A percentile compares a stretch with the other conserved stretches of the same genome.
Evolutionary conservation across 306 rosid genomes (phyloP).

Genomic region (Rosa chinensis): DNA sequence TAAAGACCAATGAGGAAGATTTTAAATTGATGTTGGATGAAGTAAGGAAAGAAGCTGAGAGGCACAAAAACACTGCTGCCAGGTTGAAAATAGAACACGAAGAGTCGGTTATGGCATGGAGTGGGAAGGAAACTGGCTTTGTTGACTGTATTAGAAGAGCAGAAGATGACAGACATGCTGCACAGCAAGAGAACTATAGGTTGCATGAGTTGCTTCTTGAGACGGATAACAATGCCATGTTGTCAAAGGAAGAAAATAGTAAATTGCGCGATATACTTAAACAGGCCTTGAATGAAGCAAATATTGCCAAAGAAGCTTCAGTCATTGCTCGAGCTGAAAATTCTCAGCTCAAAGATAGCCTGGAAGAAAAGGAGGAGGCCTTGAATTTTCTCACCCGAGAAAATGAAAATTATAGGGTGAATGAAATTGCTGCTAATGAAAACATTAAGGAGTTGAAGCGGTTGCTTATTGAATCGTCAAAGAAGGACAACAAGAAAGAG

Average conservation of each 20-base stretch:
- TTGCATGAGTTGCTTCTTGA: constrained; percentile 35
- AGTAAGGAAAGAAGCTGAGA: constrained; percentile 61
- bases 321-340: constrained; percentile 72
- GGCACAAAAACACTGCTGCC: constrained; percentile 53
- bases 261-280: constrained; percentile 82
- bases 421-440: constrained; percentile 64
- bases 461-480: constrained; percentile 50
- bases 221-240: constrained; percentile 35
- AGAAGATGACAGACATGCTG: constrained; percentile 60
- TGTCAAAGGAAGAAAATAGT: constrained; percentile 69
- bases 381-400: constrained; percentile 47
- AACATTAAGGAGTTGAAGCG: constrained; percentile 61
- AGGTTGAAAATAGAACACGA: constrained; percentile 83
- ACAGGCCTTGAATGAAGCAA: constrained; percentile 84
- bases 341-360: constrained; percentile 55
- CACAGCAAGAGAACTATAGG: constrained; percentile 43
- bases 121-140: constrained; percentile 60
- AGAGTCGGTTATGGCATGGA: constrained; percentile 75
- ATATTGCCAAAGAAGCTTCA: constrained; percentile 74
- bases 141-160: constrained; percentile 68
- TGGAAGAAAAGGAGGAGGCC: constrained; percentile 40
- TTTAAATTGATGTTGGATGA: constrained; percentile 44
- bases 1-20: constrained; percentile 46
- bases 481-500: constrained; percentile 19
- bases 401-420: constrained; percentile 55